Base-by-base conservation (phyloP, 352 stramenopile genomes). In the Aphanomyces invadans region DNA sequence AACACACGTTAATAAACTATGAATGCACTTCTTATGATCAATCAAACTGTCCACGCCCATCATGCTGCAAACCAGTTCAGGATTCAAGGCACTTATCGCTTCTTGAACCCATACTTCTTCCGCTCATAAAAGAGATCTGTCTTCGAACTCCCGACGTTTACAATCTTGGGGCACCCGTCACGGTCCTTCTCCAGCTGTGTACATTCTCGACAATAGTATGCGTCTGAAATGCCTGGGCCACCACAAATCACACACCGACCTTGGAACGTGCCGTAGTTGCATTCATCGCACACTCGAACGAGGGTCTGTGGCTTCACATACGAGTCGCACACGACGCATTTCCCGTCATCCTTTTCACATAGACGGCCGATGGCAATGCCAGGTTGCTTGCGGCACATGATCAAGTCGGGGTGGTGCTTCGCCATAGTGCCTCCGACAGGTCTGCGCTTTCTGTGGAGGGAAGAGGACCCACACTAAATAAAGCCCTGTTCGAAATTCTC, bases 351-450 rank as follows among this genome's bases (percentile, higher is more conserved):
- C 80, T 99, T 99, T 78, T 99, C 97, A 70, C 97, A 99, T 9
- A 99, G 80, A 12, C 97, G 88, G 31, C 91, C 93, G 76, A 98
- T 97, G 9, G 92, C 92, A 71, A 99, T 95, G 69, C 97, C 97
- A 38, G 97, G 96, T 76, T 99, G 96, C 88, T 99, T 99, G 69
- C 97, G 90, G 84, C 97, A 99, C 95, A 99, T 99, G 61, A 99
- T 92, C 49, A 99, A 84, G 79, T 99, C 97, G 29, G 97, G 96
- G 83, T 99, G 97, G 83, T 99, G 97, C 82, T 99, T 99, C 54
- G 97, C 97, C 96, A 99, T 99, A 5, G 36, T 73, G n/a, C n/a
- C n/a, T n/a, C n/a, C n/a, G n/a, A n/a, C 19, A 65, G 12, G 45
- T 55, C 17, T 44, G 66, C 51, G 61, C 52, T 68, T 33, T 66